Evolutionary conservation across 768 basidiomycete genomes (phyloP).

Genomic region (Russula foetens): DNA sequence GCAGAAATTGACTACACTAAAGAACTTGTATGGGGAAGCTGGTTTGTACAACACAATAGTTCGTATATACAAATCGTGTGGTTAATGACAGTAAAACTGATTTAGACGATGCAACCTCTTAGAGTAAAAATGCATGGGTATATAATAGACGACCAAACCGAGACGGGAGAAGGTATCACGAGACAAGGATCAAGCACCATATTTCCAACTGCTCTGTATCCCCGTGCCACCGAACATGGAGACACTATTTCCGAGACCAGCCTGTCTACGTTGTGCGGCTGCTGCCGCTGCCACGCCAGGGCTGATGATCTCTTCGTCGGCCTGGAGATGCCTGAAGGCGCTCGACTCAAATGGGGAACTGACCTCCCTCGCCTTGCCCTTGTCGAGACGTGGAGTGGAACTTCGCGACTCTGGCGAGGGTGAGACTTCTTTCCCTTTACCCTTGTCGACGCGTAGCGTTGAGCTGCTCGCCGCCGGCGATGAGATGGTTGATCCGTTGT

Average conservation of each 20-base stretch:
- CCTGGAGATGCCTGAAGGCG: neutral
- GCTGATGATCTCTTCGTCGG: constrained; percentile 7
- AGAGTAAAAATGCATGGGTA: too few species aligned
- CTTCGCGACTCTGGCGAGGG: neutral
- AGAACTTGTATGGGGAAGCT: too few species aligned
- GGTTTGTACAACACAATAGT: too few species aligned
- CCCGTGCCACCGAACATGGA: constrained; percentile 7
- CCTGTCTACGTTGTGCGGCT: neutral
- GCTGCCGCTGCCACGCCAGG: neutral
- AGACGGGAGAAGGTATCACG: too few species aligned
- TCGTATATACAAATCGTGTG: too few species aligned
- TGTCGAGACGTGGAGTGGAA: neutral
- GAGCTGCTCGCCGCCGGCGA: neutral
- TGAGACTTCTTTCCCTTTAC: neutral
- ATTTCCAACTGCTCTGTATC: neutral
- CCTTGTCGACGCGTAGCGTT: neutral
- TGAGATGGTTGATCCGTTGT: neutral
- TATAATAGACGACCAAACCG: too few species aligned
- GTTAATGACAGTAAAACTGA: too few species aligned
- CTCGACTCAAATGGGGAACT: neutral
- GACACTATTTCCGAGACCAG: neutral
- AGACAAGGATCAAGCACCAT: neutral
- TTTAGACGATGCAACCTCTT: too few species aligned
- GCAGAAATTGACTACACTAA: too few species aligned
- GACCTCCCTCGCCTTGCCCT: neutral